These are phyloP conservation scores for Neurospora sp. DNA, from an alignment of 495 filamentous ascomycete species.

Conservation along the genomic window DNA sequence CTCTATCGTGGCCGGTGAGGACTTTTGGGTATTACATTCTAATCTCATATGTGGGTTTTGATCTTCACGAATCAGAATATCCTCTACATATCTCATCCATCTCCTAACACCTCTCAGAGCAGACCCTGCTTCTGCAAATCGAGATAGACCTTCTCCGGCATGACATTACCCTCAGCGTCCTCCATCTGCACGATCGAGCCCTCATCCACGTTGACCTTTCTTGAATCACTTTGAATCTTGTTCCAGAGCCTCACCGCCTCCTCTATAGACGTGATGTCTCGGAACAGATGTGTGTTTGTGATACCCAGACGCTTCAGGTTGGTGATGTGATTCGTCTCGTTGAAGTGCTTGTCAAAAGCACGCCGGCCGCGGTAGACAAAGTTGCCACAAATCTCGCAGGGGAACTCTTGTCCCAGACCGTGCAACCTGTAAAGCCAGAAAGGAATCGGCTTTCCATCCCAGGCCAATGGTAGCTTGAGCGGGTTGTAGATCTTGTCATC, in stretches of 20 bases:
- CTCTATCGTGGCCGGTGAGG: neutral
- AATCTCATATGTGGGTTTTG: neutral
- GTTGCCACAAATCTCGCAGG: constrained; percentile 94
- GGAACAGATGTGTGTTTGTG: constrained; percentile 82
- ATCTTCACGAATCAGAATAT: neutral
- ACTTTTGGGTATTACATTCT: neutral
- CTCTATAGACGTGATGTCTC: constrained; percentile 86
- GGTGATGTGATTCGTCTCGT: constrained; percentile 82
- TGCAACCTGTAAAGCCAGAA: constrained; percentile 98
- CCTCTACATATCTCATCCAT: neutral
- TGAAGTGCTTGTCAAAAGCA: constrained; percentile 97
- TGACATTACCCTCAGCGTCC: constrained; percentile 92
- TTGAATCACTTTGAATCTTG: constrained; percentile 80
- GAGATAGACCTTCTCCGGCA: constrained; percentile 95
- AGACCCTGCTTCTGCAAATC: constrained; percentile 70
- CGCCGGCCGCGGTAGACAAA: constrained; percentile 94
- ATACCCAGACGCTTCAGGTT: constrained; percentile 90
- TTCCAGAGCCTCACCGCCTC: constrained; percentile 85
- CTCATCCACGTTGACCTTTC: constrained; percentile 59
- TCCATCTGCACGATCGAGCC: constrained; percentile 96
- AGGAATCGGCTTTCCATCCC: constrained; percentile 97
- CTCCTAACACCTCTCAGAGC: constrained; percentile 31
- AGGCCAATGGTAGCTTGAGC: constrained; percentile 85
- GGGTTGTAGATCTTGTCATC: constrained; percentile 94
- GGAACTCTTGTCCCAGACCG: constrained; percentile 87